Evolutionary conservation across 2,329 filamentous ascomycete species (phyloP), one percentile per base, ranked within the genome.

Genomic region (Hymenoscyphus infarciens): DNA sequence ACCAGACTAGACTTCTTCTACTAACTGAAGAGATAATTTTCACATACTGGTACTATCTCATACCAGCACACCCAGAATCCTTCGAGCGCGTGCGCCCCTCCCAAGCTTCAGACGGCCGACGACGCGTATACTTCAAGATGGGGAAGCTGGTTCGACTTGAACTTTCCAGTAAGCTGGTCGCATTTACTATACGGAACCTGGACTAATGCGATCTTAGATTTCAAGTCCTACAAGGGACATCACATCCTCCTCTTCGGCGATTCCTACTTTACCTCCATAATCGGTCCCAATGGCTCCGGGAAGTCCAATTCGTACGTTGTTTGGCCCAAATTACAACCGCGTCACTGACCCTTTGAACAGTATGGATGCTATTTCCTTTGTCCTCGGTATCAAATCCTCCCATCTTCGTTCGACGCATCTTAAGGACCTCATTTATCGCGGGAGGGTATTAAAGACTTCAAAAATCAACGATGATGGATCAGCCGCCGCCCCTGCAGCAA

Each of bases 301-400:
- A 99, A 99, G 78, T 99, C 95, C 22, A 99, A 99, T 77, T 97
- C 93, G 91, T 94, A 78, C 75, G 91, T 93, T 77, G 74, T 45
- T 56, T 29, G 33, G 61, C 67, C 55, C 67, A 45, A 16, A 55
- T 52, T 39, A 56, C 56, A 49, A 56, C 27, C 39, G 29, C 64
- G 63, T 31, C 13, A 67, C 71, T 74, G 59, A 76, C 65, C 25
- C 49, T n/a, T 3, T 42, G 13, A 68, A 25, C 72, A 96, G 91
- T 64, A 99, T 99, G 95, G 95, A 99, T 76, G 95, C 95, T 70
- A 99, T 99, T 71, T 99, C 95, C 69, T 99, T 99, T 77, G 95
- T 99, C 64, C 85, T 99, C 62, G 95, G 95, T 68, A 98, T 99
- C 76, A 97, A 98, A 76, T 99, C 95, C 2, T 96, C 94, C n/a